These are phyloP conservation scores for Erythrophleum ivorense DNA, from an alignment of 331 rosid species.

Conservation along the genomic window DNA sequence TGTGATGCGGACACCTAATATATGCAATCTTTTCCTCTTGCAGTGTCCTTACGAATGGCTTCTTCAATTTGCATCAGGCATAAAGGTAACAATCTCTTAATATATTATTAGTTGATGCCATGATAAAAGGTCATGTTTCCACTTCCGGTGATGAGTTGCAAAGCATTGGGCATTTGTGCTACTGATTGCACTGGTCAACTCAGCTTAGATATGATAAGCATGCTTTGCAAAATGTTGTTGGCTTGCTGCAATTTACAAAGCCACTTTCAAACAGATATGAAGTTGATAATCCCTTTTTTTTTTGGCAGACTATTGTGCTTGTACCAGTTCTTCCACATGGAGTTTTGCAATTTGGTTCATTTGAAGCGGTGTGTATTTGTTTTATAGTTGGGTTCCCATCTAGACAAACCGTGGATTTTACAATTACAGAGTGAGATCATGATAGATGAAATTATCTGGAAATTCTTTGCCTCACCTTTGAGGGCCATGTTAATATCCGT, in stretches of 20 bases:
- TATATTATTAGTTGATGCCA: slow-evolving; percentile 25
- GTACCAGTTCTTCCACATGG: slow-evolving; percentile 87
- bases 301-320: slow-evolving; percentile 77
- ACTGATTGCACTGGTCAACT: not conserved
- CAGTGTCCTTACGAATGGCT: slow-evolving; percentile 86
- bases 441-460: not conserved
- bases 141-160: slow-evolving; percentile 18
- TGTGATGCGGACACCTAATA: slow-evolving; percentile 27
- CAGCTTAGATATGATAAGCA: not conserved
- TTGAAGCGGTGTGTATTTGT: slow-evolving; percentile 65
- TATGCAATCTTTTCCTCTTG: slow-evolving; percentile 33
- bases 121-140: not conserved
- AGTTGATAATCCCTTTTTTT: slow-evolving; percentile 2
- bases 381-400: slow-evolving; percentile 33
- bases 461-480: not conserved
- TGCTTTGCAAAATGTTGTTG: slow-evolving; percentile 20
- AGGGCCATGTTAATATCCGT: not conserved
- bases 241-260: not conserved
- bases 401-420: not conserved
- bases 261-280: not conserved
- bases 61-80: slow-evolving; percentile 81
- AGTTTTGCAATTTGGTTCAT: slow-evolving; percentile 90
- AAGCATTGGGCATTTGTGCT: not conserved
- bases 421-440: not conserved
- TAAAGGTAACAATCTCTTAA: slow-evolving; percentile 65